Conservation (phyloP, 345 rosid genomes). For the Rhodamnia argentea region DNA sequence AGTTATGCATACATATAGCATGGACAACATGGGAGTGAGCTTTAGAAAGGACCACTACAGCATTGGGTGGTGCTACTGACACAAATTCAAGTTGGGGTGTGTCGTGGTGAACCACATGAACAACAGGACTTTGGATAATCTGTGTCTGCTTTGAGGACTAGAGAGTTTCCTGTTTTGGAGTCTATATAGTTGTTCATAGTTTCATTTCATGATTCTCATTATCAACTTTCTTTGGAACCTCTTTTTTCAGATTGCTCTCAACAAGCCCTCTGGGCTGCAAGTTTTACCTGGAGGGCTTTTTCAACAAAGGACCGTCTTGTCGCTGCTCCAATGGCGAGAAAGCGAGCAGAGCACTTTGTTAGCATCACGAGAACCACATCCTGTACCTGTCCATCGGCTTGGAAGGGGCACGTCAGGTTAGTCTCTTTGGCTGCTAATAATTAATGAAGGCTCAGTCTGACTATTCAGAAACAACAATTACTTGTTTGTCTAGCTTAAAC, state of each 20-base stretch:
- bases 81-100: not conserved
- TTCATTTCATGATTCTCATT: not conserved
- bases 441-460: not conserved
- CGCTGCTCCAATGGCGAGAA: constrained; percentile 63
- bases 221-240: not conserved
- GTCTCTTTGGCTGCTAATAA: not conserved
- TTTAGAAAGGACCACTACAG: not conserved
- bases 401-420: constrained; percentile 95
- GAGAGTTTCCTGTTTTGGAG: not conserved
- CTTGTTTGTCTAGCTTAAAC: not conserved
- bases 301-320: constrained; percentile 79
- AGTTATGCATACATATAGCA: not conserved
- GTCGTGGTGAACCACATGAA: not conserved
- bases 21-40: not conserved
- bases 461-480: not conserved
- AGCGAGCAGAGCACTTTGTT: constrained; percentile 17
- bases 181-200: not conserved
- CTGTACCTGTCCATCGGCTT: constrained; percentile 82
- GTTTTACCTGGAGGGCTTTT: constrained; percentile 92
- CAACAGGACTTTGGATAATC: not conserved
- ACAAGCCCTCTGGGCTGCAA: constrained; percentile 91
- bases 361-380: constrained; percentile 27
- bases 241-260: constrained; percentile 58
- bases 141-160: not conserved
- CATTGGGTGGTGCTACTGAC: not conserved